Base-by-base conservation (phyloP, 2,329 filamentous ascomycete genomes). In the Amesomyces nigricolor region DNA sequence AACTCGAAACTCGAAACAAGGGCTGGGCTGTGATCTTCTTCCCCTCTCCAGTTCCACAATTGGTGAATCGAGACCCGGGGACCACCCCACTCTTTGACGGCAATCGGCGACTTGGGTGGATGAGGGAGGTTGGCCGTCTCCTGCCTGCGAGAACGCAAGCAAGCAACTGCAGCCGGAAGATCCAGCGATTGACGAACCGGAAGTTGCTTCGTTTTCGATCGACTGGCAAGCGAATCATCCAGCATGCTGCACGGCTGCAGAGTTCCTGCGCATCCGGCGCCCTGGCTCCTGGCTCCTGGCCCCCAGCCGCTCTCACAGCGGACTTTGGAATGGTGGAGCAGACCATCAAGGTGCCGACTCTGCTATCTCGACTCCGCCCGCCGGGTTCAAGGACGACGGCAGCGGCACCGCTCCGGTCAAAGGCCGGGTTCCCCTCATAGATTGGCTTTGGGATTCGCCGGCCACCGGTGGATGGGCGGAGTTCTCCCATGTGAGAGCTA, bases 101-200 rank as follows among this genome's bases (percentile, higher is more conserved):
- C 51, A 53, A 19, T 57, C 44, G 38, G 35, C 45, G 52, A 48
- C 44, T 45, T 49, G 54, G 48, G 39, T 42, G 29, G 16, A 32
- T 40, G 42, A 46, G 53, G 17, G 17, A 47, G 37, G 42, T 3
- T 43, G 53, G 22, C 22, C 22, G 22, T 26, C 47, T 35, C 19
- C 42, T 6, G 38, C 8, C 52, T 26, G 30, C 11, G 19, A 46
- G 16, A 26, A 26, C 35, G 16, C 19, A 35, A 40, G 26, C 37
- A 45, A 52, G 11, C 17, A 19, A 3, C 19, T 26, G 30, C 35
- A 45, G 35, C 40, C 44, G 32, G 30, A 35, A 57, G 32, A 49
- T 32, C 30, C 45, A 56, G 32, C 39, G 19, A 47, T 47, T 57
- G 50, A 35, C 37, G 40, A 57, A 43, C 14, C 37, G 26, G 26